Percentiles rank a stretch among this genome's conserved stretches.
Conservation (phyloP, 768 basidiomycete genomes). For the Trichaptum fuscoviolaceum region DNA sequence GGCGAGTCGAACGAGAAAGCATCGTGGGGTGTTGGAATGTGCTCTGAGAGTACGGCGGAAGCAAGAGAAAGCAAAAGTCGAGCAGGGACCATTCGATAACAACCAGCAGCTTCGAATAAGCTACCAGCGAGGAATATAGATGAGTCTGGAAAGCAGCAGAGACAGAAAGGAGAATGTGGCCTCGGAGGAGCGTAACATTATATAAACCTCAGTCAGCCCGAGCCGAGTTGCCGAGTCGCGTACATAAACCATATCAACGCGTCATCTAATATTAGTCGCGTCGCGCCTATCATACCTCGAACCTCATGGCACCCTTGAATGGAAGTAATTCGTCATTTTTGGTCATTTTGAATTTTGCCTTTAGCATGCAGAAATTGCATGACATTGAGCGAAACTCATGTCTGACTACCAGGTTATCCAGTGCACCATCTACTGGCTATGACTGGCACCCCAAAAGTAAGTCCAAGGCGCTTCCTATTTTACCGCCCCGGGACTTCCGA, state of each 20-base stretch:
- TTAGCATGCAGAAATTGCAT: background rate
- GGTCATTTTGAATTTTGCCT: background rate
- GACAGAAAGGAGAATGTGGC: background rate
- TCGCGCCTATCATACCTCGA: background rate
- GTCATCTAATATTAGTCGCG: background rate
- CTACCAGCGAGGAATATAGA: background rate
- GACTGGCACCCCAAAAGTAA: too few species aligned
- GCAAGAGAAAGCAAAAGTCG: background rate
- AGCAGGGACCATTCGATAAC: background rate
- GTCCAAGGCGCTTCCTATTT: background rate
- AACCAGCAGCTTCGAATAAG: background rate
- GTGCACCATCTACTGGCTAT: too few species aligned
- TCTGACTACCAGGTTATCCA: too few species aligned
- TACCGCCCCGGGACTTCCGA: background rate
- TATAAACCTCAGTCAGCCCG: background rate
- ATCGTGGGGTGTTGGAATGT: background rate
- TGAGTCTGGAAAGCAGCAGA: background rate
- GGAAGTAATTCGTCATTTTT: background rate
- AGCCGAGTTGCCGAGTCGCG: background rate
- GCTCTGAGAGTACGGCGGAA: background rate
- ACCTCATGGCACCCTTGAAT: background rate
- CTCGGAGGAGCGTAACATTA: background rate
- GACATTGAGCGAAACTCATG: background rate
- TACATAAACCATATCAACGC: background rate
- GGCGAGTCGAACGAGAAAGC: background rate